These are phyloP conservation scores for Cicer cuneatum DNA, from an alignment of 306 rosid species.

Conservation along the genomic window DNA sequence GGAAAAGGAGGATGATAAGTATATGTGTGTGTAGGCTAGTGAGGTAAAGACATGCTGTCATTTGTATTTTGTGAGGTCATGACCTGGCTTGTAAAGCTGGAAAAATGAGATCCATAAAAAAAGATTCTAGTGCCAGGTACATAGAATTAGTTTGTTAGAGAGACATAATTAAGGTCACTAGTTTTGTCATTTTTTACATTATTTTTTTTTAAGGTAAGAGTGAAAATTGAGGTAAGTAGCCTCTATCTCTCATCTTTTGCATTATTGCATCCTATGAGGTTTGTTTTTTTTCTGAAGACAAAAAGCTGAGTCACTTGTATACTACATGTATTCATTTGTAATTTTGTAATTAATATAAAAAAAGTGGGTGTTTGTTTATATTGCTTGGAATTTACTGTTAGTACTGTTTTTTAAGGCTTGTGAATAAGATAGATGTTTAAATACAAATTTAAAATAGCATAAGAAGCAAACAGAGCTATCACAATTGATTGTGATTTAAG, in stretches of 20 bases:
- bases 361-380: conserved; percentile 74
- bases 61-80: conserved; percentile 56
- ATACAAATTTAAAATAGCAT: neutral
- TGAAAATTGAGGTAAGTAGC: conserved; percentile 65
- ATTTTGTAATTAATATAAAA: conserved; percentile 58
- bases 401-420: conserved; percentile 12
- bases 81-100: conserved; percentile 82
- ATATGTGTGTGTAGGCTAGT: conserved; percentile 62
- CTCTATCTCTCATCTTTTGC: conserved; percentile 58
- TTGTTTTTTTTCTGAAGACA: conserved; percentile 64
- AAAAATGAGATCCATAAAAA: conserved; percentile 46
- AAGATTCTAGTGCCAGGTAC: conserved; percentile 78
- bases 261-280: conserved; percentile 65
- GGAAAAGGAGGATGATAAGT: conserved; percentile 64
- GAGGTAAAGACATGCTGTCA: conserved; percentile 65
- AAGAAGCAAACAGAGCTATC: conserved; percentile 42
- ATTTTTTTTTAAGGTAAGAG: conserved; percentile 40
- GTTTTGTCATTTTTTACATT: conserved; percentile 51
- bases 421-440: conserved; percentile 13
- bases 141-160: conserved; percentile 64
- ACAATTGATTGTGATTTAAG: conserved; percentile 54
- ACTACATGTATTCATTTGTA: conserved; percentile 74
- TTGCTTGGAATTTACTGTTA: conserved; percentile 27
- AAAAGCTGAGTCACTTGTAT: conserved; percentile 68
- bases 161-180: conserved; percentile 58